Conservation (phyloP, 768 basidiomycete genomes). For the Leucosporidium yakuticum region DNA sequence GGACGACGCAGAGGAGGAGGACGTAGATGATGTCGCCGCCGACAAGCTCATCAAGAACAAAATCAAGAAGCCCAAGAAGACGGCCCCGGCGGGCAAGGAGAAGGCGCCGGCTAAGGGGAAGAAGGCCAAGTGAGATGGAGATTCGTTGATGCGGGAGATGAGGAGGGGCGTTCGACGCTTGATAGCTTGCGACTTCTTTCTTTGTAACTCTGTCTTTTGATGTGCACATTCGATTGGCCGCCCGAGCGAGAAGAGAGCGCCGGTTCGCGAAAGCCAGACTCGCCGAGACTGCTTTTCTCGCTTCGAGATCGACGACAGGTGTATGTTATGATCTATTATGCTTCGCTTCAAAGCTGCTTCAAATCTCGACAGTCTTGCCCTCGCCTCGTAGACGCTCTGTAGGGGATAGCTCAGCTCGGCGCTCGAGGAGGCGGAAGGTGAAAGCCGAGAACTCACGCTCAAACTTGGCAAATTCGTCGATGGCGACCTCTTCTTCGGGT, state of each 20-base stretch:
- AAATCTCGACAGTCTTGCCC: constrained; percentile 37
- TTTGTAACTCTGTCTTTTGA: no score
- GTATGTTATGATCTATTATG: no score
- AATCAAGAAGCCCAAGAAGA: neutral
- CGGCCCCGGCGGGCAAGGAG: neutral
- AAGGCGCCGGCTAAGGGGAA: constrained; percentile 7
- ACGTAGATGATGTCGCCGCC: neutral
- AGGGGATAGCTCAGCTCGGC: neutral
- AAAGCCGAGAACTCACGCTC: constrained; percentile 13
- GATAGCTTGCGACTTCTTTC: no score
- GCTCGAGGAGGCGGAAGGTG: neutral
- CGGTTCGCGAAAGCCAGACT: no score
- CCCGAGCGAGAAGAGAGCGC: no score
- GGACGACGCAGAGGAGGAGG: constrained; percentile 36
- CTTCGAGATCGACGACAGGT: no score
- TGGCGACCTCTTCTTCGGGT: constrained; percentile 77
- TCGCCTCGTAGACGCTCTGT: constrained; percentile 28
- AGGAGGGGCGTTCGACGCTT: no score
- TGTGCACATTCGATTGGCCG: no score
- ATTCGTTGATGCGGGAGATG: no score
- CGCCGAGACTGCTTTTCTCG: no score
- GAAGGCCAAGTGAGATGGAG: neutral
- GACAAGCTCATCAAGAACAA: constrained; percentile 10
- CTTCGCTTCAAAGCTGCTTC: neutral
- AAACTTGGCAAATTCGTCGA: constrained; percentile 82